Conservation (phyloP, 306 rosid species). For the Hippophae rhamnoides region DNA sequence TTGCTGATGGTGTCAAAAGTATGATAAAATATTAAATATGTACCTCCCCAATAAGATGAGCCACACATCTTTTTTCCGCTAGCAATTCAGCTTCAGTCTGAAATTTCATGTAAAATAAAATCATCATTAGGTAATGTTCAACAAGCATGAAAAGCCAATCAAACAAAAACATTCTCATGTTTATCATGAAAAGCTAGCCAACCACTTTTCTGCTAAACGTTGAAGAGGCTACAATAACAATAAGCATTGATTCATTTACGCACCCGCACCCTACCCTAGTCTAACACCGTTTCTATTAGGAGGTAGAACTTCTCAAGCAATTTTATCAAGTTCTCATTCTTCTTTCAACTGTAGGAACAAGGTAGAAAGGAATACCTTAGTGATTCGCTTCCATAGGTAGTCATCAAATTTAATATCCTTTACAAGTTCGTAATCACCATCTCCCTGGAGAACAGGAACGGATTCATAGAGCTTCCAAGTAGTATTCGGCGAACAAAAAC, state of each 20-base stretch:
- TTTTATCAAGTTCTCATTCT: background rate
- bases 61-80: constrained; percentile 94
- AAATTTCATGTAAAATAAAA: constrained; percentile 3
- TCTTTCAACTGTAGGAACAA: background rate
- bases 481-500: background rate
- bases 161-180: no score
- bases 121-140: no score
- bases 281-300: no score
- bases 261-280: no score
- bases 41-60: constrained; percentile 97
- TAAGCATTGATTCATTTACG: no score
- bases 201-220: no score
- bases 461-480: background rate
- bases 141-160: no score
- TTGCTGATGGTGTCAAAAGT: background rate
- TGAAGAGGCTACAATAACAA: no score
- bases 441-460: constrained; percentile 44
- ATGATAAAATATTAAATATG: background rate
- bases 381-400: constrained; percentile 60
- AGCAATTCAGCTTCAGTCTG: constrained; percentile 92
- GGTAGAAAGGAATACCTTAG: constrained; percentile 34
- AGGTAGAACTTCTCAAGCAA: no score
- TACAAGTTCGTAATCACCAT: constrained; percentile 87
- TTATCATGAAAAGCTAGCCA: no score
- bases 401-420: constrained; percentile 68